Evolutionary conservation across 345 rosid species (phyloP).

Genomic region (Kandelia obovata): DNA sequence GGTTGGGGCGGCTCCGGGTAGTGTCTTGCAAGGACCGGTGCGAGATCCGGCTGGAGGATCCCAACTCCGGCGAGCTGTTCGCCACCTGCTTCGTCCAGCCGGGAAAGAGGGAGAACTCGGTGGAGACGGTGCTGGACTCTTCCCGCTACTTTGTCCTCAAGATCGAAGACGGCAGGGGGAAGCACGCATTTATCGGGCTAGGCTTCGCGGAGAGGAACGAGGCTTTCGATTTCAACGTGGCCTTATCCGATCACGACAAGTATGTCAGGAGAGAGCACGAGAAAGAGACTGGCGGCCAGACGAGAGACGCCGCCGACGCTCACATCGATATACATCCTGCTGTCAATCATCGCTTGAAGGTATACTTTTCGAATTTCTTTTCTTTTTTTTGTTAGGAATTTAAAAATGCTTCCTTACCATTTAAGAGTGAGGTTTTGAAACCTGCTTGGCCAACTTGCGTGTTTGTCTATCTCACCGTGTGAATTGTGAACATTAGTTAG

Average conservation of each 20-base stretch:
- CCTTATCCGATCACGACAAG: constrained; percentile 94
- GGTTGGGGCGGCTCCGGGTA: constrained; percentile 91
- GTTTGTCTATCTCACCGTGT: too few relatives aligned
- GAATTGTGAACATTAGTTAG: too few relatives aligned
- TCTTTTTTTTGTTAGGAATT: neutral
- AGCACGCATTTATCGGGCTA: constrained; percentile 87
- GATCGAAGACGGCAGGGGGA: constrained; percentile 89
- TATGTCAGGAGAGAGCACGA: constrained; percentile 75
- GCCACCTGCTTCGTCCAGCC: constrained; percentile 89
- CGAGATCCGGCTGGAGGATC: constrained; percentile 95
- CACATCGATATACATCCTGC: constrained; percentile 94
- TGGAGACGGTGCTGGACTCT: constrained; percentile 95
- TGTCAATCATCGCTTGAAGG: constrained; percentile 94
- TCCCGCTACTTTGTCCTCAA: constrained; percentile 86
- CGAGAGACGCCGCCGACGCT: constrained; percentile 42
- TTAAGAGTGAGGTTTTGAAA: too few relatives aligned
- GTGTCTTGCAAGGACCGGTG: constrained; percentile 92
- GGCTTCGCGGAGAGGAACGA: constrained; percentile 90
- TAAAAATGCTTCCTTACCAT: neutral
- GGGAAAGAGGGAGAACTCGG: constrained; percentile 71
- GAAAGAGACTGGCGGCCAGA: constrained; percentile 56
- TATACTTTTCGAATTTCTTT: constrained; percentile 9
- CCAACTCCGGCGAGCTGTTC: constrained; percentile 76
- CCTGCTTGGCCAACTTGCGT: too few relatives aligned
- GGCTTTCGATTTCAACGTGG: constrained; percentile 98